These are phyloP conservation scores for Colletotrichum lupini DNA, from an alignment of 2,329 filamentous ascomycete species.

Conservation along the genomic window DNA sequence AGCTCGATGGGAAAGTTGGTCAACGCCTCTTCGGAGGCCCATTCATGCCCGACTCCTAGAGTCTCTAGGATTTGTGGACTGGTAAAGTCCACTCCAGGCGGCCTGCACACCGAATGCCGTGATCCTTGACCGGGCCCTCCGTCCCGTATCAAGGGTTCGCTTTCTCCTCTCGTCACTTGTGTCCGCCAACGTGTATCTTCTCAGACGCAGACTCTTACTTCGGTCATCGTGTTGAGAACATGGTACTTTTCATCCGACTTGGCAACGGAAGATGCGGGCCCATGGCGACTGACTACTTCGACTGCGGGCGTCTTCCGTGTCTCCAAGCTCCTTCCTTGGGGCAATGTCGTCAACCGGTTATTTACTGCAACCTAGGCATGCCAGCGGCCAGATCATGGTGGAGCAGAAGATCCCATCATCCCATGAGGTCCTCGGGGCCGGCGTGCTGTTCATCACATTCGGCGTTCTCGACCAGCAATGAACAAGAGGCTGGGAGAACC, in stretches of 20 bases:
- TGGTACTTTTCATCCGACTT: not conserved
- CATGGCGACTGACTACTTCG: not conserved
- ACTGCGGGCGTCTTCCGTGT: not conserved
- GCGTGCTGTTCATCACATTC: not conserved
- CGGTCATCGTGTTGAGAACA: not conserved
- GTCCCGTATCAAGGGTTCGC: not conserved
- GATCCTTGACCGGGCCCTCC: conserved; percentile 1
- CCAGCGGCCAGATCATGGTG: not conserved
- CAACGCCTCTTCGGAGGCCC: not conserved
- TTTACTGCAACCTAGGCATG: not conserved
- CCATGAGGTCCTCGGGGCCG: not conserved
- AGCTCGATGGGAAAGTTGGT: not conserved
- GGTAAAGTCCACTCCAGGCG: not conserved
- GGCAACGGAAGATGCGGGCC: not conserved
- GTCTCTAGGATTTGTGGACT: no score
- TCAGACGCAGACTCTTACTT: not conserved
- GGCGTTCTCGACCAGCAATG: not conserved
- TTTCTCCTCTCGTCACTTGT: not conserved
- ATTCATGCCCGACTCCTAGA: not conserved
- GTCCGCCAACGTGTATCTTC: not conserved
- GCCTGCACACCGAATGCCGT: not conserved
- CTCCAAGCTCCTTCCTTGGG: not conserved
- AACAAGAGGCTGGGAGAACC: not conserved
- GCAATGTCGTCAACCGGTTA: not conserved
- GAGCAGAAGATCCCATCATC: not conserved